Percentiles rank a stretch among this genome's conserved stretches.
Conservation (phyloP, 257 asterid genomes). For the Solanum pinnatisectum region DNA sequence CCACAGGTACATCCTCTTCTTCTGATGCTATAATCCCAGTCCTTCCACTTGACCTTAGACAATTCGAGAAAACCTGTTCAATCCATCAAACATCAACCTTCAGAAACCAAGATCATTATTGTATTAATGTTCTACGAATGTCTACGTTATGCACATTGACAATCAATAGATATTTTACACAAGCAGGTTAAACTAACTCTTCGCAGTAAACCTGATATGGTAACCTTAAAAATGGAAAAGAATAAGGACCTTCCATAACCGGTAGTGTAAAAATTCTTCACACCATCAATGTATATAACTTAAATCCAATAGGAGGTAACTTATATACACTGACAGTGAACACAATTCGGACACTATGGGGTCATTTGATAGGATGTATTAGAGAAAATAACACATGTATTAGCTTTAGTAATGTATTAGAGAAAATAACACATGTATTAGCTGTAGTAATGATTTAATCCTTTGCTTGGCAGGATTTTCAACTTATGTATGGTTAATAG, state of each 20-base stretch:
- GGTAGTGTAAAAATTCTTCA: background rate
- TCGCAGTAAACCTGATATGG: background rate
- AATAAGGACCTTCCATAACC: background rate
- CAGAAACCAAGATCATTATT: background rate
- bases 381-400: background rate
- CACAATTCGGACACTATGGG: background rate
- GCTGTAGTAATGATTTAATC: background rate
- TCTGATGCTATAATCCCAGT: slow-evolving; percentile 98
- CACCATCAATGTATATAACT: background rate
- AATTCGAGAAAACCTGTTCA: slow-evolving; percentile 68
- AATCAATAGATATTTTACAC: background rate
- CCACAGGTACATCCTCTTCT: slow-evolving; percentile 98
- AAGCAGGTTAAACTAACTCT: background rate
- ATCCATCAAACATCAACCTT: slow-evolving; percentile 1
- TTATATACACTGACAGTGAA: background rate
- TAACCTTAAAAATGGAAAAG: background rate
- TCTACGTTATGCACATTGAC: background rate
- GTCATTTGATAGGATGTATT: background rate
- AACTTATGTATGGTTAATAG: background rate
- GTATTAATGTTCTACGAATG: background rate
- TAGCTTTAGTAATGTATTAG: background rate
- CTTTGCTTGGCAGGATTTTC: background rate
- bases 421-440: background rate
- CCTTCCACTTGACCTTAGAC: slow-evolving; percentile 87
- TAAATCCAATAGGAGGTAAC: background rate